Evolutionary conservation across 805 yeast genomes (phyloP).

Genomic region (Maudiozyma serrabonitensis): DNA sequence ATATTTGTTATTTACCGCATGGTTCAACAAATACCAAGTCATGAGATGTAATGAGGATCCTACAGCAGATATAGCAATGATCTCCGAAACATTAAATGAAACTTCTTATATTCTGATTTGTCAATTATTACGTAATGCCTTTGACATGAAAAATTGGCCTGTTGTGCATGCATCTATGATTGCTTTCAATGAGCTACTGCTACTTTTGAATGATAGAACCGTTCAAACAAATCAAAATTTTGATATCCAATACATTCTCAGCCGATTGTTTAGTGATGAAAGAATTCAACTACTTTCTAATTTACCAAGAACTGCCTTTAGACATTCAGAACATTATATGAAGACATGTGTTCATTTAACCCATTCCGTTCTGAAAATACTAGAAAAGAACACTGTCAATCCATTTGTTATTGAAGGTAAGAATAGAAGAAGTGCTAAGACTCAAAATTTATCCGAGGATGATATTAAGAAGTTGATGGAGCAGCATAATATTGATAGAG

Average conservation of each 20-base stretch:
- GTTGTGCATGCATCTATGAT: constrained; percentile 62
- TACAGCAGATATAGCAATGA: constrained; percentile 30
- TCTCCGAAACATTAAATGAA: constrained; percentile 51
- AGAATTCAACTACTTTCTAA: constrained; percentile 42
- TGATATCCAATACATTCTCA: constrained; percentile 46
- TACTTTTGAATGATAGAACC: constrained; percentile 33
- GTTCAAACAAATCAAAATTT: constrained; percentile 26
- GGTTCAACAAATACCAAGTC: constrained; percentile 69
- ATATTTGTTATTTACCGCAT: constrained; percentile 52
- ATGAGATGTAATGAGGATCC: constrained; percentile 21
- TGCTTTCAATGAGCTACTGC: constrained; percentile 54
- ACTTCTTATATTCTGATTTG: constrained; percentile 46
- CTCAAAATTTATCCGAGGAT: constrained; percentile 17
- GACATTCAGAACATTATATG: constrained; percentile 53
- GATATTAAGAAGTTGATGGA: constrained; percentile 32
- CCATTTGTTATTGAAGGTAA: constrained; percentile 38
- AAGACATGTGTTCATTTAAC: constrained; percentile 54
- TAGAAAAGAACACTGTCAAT: constrained; percentile 50
- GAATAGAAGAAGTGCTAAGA: constrained; percentile 28
- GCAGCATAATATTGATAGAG: constrained; percentile 22
- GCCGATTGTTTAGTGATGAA: constrained; percentile 63
- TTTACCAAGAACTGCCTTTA: constrained; percentile 55
- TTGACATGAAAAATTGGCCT: constrained; percentile 40
- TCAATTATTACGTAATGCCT: constrained; percentile 32
- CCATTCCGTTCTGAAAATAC: constrained; percentile 52